Evolutionary conservation across 192 early-diverging fungal genomes (phyloP).

Genomic region (Paraglomus occultum): DNA sequence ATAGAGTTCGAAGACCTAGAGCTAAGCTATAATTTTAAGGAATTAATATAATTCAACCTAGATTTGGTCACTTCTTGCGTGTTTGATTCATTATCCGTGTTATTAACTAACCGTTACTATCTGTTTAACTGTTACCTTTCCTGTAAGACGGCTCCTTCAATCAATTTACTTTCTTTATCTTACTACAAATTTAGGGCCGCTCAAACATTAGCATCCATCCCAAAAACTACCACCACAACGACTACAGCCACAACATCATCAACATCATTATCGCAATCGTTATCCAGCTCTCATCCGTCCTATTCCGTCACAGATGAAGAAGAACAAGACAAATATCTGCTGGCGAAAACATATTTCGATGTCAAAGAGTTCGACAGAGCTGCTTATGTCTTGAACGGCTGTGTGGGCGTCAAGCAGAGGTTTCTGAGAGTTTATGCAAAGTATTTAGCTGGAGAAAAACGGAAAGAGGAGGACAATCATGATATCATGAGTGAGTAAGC

Average conservation of each 20-base stretch:
- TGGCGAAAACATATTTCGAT: slow-evolving; percentile 74
- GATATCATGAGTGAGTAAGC: slow-evolving; percentile 49
- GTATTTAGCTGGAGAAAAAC: slow-evolving; percentile 66
- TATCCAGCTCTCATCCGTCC: not conserved
- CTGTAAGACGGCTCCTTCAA: not conserved
- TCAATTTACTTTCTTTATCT: not conserved
- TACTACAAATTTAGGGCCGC: slow-evolving; percentile 43
- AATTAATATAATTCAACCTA: not conserved
- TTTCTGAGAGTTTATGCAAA: slow-evolving; percentile 82
- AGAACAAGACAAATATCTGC: slow-evolving; percentile 48
- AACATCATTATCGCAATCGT: not conserved
- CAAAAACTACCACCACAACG: not conserved
- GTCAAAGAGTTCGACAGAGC: slow-evolving; percentile 70
- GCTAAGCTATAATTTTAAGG: slow-evolving; percentile 4
- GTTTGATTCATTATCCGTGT: not conserved
- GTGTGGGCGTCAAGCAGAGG: slow-evolving; percentile 46
- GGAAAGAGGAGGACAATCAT: slow-evolving; percentile 54
- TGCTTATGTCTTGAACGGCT: slow-evolving; percentile 48
- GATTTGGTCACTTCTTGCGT: slow-evolving; percentile 7
- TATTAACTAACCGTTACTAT: not conserved
- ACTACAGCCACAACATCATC: not conserved
- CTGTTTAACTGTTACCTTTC: not conserved
- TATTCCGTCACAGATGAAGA: not conserved
- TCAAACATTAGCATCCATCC: slow-evolving; percentile 47
- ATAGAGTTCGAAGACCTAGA: not conserved